phyloP scores from a whole-genome alignment of 2,329 filamentous ascomycete species.

The Verticillium nonalfalfae region DNA sequence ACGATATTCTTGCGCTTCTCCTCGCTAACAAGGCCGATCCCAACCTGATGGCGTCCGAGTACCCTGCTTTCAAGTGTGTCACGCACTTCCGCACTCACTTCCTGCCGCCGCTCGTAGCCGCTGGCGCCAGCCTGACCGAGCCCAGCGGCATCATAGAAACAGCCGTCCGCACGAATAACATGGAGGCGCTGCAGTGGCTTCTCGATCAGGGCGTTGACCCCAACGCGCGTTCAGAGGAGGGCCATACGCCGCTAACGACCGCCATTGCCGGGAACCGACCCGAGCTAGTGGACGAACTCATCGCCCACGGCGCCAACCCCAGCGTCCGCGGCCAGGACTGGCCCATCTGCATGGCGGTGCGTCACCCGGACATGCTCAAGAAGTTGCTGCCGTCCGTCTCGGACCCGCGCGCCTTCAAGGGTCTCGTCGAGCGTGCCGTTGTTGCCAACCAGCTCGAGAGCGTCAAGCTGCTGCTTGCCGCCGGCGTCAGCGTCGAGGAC shows the following conservation, averaged over 20 bases:
- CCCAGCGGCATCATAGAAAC: slow-evolving; percentile 62
- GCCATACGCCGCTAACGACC: slow-evolving; percentile 57
- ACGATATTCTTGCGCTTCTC: slow-evolving; percentile 55
- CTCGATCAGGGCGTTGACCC: slow-evolving; percentile 53
- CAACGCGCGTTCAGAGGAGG: slow-evolving; percentile 52
- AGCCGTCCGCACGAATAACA: slow-evolving; percentile 56
- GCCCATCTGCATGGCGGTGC: slow-evolving; percentile 65
- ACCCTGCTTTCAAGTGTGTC: slow-evolving; percentile 62
- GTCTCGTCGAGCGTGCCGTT: slow-evolving; percentile 62
- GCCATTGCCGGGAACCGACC: slow-evolving; percentile 55
- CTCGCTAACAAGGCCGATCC: slow-evolving; percentile 52
- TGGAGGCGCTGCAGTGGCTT: slow-evolving; percentile 53
- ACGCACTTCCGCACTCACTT: slow-evolving; percentile 58
- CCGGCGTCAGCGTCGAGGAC: slow-evolving; percentile 63
- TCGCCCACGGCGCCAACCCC: slow-evolving; percentile 54
- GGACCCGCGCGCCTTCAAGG: slow-evolving; percentile 57
- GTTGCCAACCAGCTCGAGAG: slow-evolving; percentile 60
- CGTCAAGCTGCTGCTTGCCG: slow-evolving; percentile 57
- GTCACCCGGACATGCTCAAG: slow-evolving; percentile 51
- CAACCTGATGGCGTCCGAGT: slow-evolving; percentile 57
- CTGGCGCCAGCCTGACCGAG: slow-evolving; percentile 50
- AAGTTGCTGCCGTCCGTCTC: slow-evolving; percentile 50
- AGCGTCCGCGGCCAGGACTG: slow-evolving; percentile 61
- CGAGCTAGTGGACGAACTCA: slow-evolving; percentile 53
- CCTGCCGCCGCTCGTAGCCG: slow-evolving; percentile 51